A percentile compares a stretch with the other conserved stretches of the same genome.
Evolutionary conservation across 306 rosid genomes (phyloP).

Genomic region (Gleditsia sinensis): DNA sequence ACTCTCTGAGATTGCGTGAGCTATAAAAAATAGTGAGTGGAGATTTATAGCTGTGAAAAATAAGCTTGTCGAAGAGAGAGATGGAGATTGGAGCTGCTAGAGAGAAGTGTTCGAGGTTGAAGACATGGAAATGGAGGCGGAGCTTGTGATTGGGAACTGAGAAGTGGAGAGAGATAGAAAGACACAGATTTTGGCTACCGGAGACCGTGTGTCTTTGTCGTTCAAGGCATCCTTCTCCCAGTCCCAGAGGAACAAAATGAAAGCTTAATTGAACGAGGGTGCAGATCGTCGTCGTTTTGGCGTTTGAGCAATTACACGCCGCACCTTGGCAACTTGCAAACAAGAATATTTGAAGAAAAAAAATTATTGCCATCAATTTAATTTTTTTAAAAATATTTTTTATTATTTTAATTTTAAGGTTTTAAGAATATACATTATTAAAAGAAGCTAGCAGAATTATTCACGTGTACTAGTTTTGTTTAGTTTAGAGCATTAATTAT

Average conservation of each 20-base stretch:
- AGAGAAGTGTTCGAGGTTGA: background rate
- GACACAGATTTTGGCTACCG: background rate
- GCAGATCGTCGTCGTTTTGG: constrained; percentile 27
- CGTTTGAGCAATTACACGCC: background rate
- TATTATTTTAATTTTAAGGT: too few species aligned
- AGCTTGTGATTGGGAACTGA: constrained; percentile 1
- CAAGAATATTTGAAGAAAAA: too few species aligned
- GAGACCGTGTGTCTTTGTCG: background rate
- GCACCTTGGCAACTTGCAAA: too few species aligned
- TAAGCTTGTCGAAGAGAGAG: background rate
- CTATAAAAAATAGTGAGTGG: background rate
- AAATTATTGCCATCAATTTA: too few species aligned
- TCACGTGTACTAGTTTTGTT: too few species aligned
- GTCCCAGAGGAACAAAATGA: background rate
- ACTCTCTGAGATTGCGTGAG: constrained; percentile 2
- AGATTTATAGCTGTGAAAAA: background rate
- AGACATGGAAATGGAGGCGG: background rate
- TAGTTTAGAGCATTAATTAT: too few species aligned
- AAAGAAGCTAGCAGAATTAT: too few species aligned
- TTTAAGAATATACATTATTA: too few species aligned
- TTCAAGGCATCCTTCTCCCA: constrained; percentile 18
- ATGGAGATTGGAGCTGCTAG: background rate
- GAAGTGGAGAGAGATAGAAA: background rate
- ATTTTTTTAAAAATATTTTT: too few species aligned
- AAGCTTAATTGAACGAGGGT: constrained; percentile 31